Evolutionary conservation across 768 basidiomycete species (phyloP).

Genomic region (Tulasnella sp.): DNA sequence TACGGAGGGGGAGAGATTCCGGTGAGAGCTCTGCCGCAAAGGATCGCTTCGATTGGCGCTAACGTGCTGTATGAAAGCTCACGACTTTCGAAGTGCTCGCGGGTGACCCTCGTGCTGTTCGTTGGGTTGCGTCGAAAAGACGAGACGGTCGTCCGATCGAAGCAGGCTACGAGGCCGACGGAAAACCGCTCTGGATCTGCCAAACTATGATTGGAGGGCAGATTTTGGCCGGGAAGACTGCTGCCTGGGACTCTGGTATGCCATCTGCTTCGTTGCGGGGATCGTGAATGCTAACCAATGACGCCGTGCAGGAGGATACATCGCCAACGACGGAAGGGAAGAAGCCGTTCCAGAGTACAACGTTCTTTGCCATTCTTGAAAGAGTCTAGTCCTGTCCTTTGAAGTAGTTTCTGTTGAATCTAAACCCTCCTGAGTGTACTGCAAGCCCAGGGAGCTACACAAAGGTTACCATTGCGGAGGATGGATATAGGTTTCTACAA

Average conservation of each 20-base stretch:
- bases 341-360: conserved; percentile 10
- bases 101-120: neutral
- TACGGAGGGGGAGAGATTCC: conserved; percentile 14
- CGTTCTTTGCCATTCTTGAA: neutral
- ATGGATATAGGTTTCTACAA: too few species aligned
- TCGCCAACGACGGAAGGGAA: neutral
- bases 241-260: neutral
- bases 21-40: neutral
- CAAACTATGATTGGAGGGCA: neutral
- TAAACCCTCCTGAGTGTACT: neutral
- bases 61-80: neutral
- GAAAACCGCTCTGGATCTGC: conserved; percentile 14
- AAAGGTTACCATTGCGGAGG: too few species aligned
- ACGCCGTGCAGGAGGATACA: conserved; percentile 2
- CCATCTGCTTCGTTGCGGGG: neutral
- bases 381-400: neutral
- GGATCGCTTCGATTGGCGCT: neutral
- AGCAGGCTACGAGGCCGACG: conserved; percentile 16
- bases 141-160: conserved; percentile 10
- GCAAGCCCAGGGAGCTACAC: too few species aligned
- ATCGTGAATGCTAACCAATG: neutral
- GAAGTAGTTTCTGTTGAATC: neutral
- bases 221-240: conserved; percentile 9
- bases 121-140: neutral
- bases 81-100: conserved; percentile 11